Base-by-base conservation (phyloP, 805 yeast genomes). In the Wickerhamomyces alni region DNA sequence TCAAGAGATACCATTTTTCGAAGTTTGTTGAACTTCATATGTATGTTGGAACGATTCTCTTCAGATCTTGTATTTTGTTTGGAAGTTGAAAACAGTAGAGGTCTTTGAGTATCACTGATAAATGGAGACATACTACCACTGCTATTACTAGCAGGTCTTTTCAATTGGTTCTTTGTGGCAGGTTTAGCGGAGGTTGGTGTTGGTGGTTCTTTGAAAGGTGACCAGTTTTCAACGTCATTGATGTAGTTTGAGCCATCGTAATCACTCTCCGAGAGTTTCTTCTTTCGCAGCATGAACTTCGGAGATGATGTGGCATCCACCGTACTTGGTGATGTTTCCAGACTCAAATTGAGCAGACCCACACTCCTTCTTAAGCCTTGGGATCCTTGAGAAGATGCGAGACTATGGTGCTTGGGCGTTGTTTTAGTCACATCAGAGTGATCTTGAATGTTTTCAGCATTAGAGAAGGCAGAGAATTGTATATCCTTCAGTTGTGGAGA, bases 331-430 rank as follows among this genome's bases (percentile, higher is more conserved):
- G 69, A 55, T 36, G 58, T 63, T 33, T 68, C 74, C 17, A 73
- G 52, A 11, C 77, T 71, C 36, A 75, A 48, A 40, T 75, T 75
- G 44, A 75, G 51, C 9, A 74, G 57, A 2, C 78, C 79, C 2
- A 67, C 72, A 62, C 79, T 72, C 58, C 81, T 64, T 44, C 77
- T 68, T 28, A 75, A 43, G 15, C 64, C 63, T 30, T 52, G 57
- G 0, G 58, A 52, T 3, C 57, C 54, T 35, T 55, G 59, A 1
- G 60, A 53, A 6, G 60, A 55, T 0, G 50, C n/a, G n/a, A 41
- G 39, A 2, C 40, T 29, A 34, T 38, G 30, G 17, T 48, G 47
- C n/a, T 52, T 47, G 12, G 59, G 57, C 1, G 56, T 55, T 6
- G 46, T 46, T 17, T 43, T 43, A 16, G 13, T 8, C n/a, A 7